Base-by-base conservation (phyloP, 192 early-diverging fungal species). In the Nowakowskiella sp. region DNA sequence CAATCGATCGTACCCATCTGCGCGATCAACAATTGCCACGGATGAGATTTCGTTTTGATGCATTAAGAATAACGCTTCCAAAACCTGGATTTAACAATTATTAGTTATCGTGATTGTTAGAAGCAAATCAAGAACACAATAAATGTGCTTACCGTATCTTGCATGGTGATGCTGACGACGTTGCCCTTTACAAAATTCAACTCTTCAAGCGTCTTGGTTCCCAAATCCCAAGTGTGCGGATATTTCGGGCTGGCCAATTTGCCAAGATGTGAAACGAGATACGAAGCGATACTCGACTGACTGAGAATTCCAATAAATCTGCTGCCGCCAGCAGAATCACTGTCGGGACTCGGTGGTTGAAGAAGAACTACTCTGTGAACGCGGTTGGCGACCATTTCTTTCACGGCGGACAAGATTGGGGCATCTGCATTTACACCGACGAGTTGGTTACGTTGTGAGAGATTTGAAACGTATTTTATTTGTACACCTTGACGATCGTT, bases 11-110 rank as follows among this genome's bases (percentile, higher is more conserved):
- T 45, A 44, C 60, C 43, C 19, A 5, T 26, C 22, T 22, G 16
- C 16, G 51, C 49, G 9, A 43, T 64, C 60, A 16, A 72, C 62
- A 44, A 80, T 77, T 8, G 73, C 77, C 1, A 80, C 72, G 6
- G 61, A 65, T 25, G 66, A 67, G 42, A 76, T 51, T 13, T 58
- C 39, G 46, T 72, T 9, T 19, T 57, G 60, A 44, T 80, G 71
- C 77, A 80, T 80, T 26, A 36, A 26, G 44, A 70, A 63, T 44
- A 80, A 49, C 0, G 68, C 77, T 4, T 80, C 77, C 1, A 76
- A 45, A 5, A 77, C 58, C 56, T 55, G 34, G 13, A n/a, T 53
- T 28, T 57, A 54, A 51, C 6, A n/a, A n/a, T n/a, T n/a, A n/a
- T n/a, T 47, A 16, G 25, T 61, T 47, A 47, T 61, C 49, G 28